These are phyloP conservation scores for Termitomyces sp. DNA, from an alignment of 768 basidiomycete species.

Conservation along the genomic window DNA sequence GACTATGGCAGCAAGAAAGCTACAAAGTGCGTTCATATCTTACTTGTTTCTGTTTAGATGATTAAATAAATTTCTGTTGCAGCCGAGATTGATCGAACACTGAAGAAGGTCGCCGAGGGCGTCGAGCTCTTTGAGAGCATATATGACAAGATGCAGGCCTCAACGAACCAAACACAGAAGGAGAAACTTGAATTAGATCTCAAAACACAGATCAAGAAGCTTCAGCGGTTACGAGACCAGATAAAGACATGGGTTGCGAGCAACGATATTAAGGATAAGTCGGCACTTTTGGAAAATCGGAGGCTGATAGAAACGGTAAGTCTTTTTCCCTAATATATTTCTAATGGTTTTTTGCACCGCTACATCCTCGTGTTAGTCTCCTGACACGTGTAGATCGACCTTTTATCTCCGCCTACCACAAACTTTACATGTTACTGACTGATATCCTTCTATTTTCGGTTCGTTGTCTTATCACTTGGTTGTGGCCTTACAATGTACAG, in stretches of 20 bases:
- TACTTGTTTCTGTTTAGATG: neutral
- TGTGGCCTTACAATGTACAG: conserved; percentile 37
- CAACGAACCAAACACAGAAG: conserved; percentile 77
- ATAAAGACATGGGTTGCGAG: conserved; percentile 99
- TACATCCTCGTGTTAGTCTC: conserved; percentile 9
- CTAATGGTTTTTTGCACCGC: conserved; percentile 6
- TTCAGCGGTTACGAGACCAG: conserved; percentile 96
- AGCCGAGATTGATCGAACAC: conserved; percentile 98
- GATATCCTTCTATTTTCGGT: conserved; percentile 18
- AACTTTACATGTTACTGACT: conserved; percentile 17
- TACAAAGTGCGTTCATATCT: conserved; percentile 57
- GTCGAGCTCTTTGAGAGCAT: conserved; percentile 94
- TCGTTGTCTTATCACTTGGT: conserved; percentile 20
- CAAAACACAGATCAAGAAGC: conserved; percentile 95
- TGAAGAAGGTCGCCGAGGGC: conserved; percentile 95
- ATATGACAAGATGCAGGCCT: conserved; percentile 97
- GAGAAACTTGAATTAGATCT: conserved; percentile 47
- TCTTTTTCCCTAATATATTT: conserved; percentile 17
- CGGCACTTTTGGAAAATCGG: conserved; percentile 84
- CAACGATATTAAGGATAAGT: conserved; percentile 99
- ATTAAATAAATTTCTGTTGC: conserved; percentile 6
- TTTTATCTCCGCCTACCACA: conserved; percentile 3
- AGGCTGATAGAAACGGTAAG: conserved; percentile 95
- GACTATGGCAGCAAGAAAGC: conserved; percentile 85
- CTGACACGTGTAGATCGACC: conserved; percentile 15